Base-by-base conservation (phyloP, 768 basidiomycete species). In the Amanita jacksonii region DNA sequence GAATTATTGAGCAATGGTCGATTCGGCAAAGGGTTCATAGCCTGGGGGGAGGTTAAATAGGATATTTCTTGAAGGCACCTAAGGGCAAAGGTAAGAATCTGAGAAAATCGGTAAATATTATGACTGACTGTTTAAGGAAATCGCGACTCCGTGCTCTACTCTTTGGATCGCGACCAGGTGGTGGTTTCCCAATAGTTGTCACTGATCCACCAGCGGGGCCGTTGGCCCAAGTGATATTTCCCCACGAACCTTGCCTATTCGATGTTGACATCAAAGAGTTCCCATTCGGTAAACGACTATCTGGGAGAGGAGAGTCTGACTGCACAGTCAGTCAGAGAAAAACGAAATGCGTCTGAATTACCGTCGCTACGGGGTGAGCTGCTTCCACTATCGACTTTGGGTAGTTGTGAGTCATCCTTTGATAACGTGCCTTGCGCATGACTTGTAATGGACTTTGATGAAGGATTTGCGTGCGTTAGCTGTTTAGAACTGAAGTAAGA, bases 1-100 rank as follows among this genome's bases (percentile, higher is more conserved):
- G 80, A 61, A 55, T 78, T 85, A 53, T 73, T 78, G 46, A 81
- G 62, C 45, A 90, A 69, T 2, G 88, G 85, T 54, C 89, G 78
- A 48, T 90, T 86, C 2, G 91, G 91, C 40, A 97, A 71, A 34
- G 96, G 96, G 60, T 99, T 99, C 76, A 98, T 84, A 5, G 96
- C 93, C 61, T 96, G 88, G 1, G 91, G 83, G 0, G 94, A 97
- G 1, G 96, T 99, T 43, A 99, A 70, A 63, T 99, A 99, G 9
- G 89, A 88, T 52, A 99, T 87, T 71, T 99, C 96, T 66, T 98
- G 96, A 19, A 99, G 71, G 64, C 96, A 97, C 64, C 88, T 92
- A 40, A 9, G 20, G 7, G 6, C 12, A 6, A 42, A 18, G 18
- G 31, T 42, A 8, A 42, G 28, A 33, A 22, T 32, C 12, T 34